Evolutionary conservation across 2,329 filamentous ascomycete species (phyloP), one percentile per base, ranked within the genome.

Genomic region (Myotisia sp.): DNA sequence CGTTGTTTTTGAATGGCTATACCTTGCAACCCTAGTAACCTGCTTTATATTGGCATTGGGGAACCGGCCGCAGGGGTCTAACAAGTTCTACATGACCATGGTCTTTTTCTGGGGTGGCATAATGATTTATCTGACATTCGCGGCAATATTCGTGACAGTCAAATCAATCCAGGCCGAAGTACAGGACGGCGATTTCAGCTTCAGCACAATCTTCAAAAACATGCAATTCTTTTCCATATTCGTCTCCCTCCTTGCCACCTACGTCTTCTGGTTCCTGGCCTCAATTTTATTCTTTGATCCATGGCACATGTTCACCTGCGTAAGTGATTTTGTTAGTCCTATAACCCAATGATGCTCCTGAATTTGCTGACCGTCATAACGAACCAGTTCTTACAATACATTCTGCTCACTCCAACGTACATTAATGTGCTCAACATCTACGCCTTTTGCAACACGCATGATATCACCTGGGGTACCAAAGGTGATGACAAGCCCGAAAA

Each of bases 401-500:
- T 95, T 47, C 73, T 95, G 26, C 70, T 98, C 38, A 93, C 86
- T 0, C 90, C 90, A 0, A 93, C 86, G 0, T 98, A 93, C 62
- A 92, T 92, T 64, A 98, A 95, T 60, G 86, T 95, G 39, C 76
- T 98, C 49, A 98, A 95, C 65, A 90, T 98, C 37, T 98, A 95
- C 60, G 87, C 87, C 41, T 98, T 98, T 62, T 95, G 86, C 63
- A 94, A 94, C 61, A 93, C 86, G 17, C 86, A 94, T 68, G 86
- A 94, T 52, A 90, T 94, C 44, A 92, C 86, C 3, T 94, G 86
- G 86, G 86, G 86, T 51, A 98, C 90, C 26, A 98, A 95, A 60
- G 90, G 90, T 48, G 90, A 95, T 55, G 87, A 94, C 62, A 94
- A 93, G 58, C 71, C 87, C 5, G 85, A 92, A 48, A 86, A 87